These are phyloP conservation scores for Cocos nucifera DNA, from an alignment of 176 grass and related monocot genomes.

Conservation along the genomic window DNA sequence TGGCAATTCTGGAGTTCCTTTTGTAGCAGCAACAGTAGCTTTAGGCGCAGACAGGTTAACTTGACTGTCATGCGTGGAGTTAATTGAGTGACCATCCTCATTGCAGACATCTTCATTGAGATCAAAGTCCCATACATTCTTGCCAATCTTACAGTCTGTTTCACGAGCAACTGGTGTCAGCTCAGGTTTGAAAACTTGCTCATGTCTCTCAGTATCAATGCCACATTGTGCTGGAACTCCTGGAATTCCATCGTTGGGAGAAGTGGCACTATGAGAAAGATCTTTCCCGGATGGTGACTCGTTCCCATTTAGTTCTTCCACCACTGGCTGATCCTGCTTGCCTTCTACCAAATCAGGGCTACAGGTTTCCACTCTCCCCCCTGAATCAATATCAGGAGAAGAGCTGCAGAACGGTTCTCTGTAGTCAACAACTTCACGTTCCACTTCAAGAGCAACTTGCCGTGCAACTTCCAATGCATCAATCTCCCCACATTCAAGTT, in stretches of 20 bases:
- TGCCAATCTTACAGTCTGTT: conserved; percentile 1
- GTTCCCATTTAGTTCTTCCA: conserved; percentile 32
- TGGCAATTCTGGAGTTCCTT: conserved; percentile 38
- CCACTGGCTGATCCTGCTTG: conserved; percentile 10
- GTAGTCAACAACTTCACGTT: conserved; percentile 65
- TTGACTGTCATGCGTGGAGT: conserved; percentile 22
- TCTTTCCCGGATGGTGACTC: conserved; percentile 16
- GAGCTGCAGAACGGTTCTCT: conserved; percentile 55
- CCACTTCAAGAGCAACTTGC: conserved; percentile 58
- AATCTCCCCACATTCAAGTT: conserved; percentile 35
- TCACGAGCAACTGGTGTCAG: background rate
- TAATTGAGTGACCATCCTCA: conserved; percentile 23
- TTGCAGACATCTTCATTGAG: conserved; percentile 43
- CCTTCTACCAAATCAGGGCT: conserved; percentile 31
- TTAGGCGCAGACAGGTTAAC: conserved; percentile 42
- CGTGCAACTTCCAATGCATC: conserved; percentile 70
- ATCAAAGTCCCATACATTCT: conserved; percentile 38
- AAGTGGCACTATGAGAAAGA: conserved; percentile 38
- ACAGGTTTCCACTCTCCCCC: conserved; percentile 19
- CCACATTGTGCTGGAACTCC: conserved; percentile 44
- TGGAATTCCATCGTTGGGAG: conserved; percentile 33
- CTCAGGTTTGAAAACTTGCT: conserved; percentile 4
- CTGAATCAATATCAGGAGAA: conserved; percentile 42
- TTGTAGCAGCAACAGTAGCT: conserved; percentile 48
- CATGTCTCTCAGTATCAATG: conserved; percentile 31